Base-by-base conservation (phyloP, 2,329 filamentous ascomycete genomes). In the Cercospora sojina region DNA sequence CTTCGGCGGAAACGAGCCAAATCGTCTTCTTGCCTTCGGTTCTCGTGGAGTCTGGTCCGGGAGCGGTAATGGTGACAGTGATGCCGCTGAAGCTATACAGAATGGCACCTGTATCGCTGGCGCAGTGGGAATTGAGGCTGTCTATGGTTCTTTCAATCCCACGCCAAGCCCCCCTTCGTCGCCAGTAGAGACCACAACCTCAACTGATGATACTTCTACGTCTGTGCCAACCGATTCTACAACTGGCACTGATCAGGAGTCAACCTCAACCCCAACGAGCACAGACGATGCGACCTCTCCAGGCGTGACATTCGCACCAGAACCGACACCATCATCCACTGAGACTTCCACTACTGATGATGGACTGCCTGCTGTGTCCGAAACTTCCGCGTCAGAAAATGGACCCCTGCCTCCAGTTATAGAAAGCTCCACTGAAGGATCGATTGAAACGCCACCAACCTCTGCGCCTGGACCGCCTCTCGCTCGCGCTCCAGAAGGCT, bases 21-120 rank as follows among this genome's bases (percentile, higher is more conserved):
- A 63, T 27, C 60, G 60, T 41, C 47, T 27, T 16, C 32, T 63
- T 12, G 60, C 60, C 5, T 63, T 63, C 13, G 60, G 60, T 16
- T 41, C 60, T 27, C 60, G 47, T 12, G 60, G 60, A 13, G 35
- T 55, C 8, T 63, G 60, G 60, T 55, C 47, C 18, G 49, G 32
- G 9, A 32, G 23, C n/a, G 20, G 29, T 7, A 43, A 31, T 32
- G 13, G 32, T 5, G 49, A 63, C 20, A 49, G 49, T 8, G 49
- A 63, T 31, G 60, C 60, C 10, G 60, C 60, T 12, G 47, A 38
- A 43, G 60, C 60, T 7, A 23, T 63, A 7, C 20, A 55, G 16
- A 63, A 63, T 31, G 60, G 60, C 23, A 63, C 60, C 35, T 63
- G 60, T 32, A 53, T 63, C 3, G 31, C 32, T 10, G 60, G 60